Base-by-base conservation (phyloP, 2,329 filamentous ascomycete species). In the Talaromyces sp. region DNA sequence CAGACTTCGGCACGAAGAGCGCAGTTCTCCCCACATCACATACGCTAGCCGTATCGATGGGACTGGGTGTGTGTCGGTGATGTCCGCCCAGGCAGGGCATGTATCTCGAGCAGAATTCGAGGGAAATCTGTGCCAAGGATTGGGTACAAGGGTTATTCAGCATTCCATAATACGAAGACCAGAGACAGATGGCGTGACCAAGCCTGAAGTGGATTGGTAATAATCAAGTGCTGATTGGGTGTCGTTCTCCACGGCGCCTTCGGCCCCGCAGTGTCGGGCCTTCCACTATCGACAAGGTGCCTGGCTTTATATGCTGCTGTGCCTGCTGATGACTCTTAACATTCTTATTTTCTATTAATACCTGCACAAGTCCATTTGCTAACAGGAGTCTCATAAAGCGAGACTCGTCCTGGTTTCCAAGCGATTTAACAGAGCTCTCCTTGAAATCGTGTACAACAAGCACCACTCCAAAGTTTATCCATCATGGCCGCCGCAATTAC, bases 401-500 rank as follows among this genome's bases (percentile, higher is more conserved):
- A 23, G 9, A 8, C 9, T 42, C 39, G n/a, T n/a, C 3, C n/a
- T 21, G 21, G 18, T 14, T 0, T 14, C 12, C 42, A 44, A 11
- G n/a, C n/a, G n/a, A n/a, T n/a, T n/a, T n/a, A 50, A 48, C 16
- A 23, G 11, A 35, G 11, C 33, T 8, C 6, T 11, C 21, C 21
- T 50, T 23, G 21, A 25, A 7, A 6, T 48, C 44, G 44, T 11
- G 5, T 46, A 23, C 11, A 46, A 48, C 16, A 25, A 14, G 1
- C 21, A 28, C 18, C 25, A 50, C 18, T 25, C 31, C 57, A 28
- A 16, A 16, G 2, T 28, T 8, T 16, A 1, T 12, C 18, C 50
- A 61, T 35, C 58, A 64, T 64, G 62, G 58, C 62, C 18, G 31
- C 55, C 58, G 21, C 62, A 44, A 61, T 61, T 44, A 31, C 62